Conservation (phyloP, 495 filamentous ascomycete species). For the Aspergillus baeticus region DNA sequence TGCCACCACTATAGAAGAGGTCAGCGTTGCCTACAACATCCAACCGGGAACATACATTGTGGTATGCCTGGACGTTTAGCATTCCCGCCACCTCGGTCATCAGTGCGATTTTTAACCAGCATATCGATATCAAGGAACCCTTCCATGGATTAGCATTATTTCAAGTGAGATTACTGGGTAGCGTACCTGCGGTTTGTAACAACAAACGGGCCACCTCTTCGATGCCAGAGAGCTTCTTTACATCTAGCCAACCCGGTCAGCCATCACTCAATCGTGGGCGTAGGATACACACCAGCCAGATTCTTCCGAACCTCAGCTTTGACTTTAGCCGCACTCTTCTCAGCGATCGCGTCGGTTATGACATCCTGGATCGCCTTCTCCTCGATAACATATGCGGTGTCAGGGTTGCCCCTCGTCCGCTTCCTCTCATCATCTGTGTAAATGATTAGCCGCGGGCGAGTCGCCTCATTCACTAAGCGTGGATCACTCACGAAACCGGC, state of each 20-base stretch:
- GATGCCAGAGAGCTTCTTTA: conserved; percentile 3
- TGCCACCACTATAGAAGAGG: not conserved
- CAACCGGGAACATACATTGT: not conserved
- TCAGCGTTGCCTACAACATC: not conserved
- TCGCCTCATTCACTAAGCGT: too few species aligned
- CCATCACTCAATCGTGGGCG: not conserved
- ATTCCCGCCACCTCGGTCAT: not conserved
- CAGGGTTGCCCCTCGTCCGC: not conserved
- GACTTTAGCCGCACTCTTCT: not conserved
- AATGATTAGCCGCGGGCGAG: not conserved
- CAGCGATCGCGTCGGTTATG: not conserved
- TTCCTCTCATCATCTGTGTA: not conserved
- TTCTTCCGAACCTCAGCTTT: conserved; percentile 8
- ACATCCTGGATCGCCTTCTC: not conserved
- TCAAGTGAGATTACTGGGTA: not conserved
- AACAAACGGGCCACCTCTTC: conserved; percentile 20
- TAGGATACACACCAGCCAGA: conserved; percentile 2
- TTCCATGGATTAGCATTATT: conserved; percentile 3
- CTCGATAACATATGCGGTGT: not conserved
- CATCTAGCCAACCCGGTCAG: not conserved
- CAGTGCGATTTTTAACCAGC: not conserved
- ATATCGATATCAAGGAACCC: conserved; percentile 35
- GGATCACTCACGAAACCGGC: conserved; percentile 10
- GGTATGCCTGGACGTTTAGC: conserved; percentile 2
- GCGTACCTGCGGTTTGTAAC: conserved; percentile 20